phyloP scores from a whole-genome alignment of 2,329 filamentous ascomycete species.

The Rhynchosporium secalis region DNA sequence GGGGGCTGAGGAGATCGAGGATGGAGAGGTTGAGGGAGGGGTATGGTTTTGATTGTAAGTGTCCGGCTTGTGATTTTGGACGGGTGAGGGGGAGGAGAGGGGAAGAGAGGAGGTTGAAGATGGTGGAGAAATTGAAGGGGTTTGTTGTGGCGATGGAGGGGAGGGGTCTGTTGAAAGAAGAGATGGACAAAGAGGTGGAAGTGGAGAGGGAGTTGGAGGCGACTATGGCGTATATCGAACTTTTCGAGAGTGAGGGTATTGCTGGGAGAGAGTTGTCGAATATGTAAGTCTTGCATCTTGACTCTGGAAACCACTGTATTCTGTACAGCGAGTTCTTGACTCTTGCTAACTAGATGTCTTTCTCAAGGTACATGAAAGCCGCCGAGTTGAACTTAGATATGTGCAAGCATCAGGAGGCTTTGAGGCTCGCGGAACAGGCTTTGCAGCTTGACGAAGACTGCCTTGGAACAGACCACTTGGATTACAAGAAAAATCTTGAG shows the following conservation, averaged over 20 bases:
- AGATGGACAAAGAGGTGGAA: conserved; percentile 14
- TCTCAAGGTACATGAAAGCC: conserved; percentile 25
- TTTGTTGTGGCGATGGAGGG: conserved; percentile 13
- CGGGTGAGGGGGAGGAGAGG: conserved; percentile 11
- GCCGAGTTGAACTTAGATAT: conserved; percentile 20
- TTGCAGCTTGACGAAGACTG: conserved; percentile 27
- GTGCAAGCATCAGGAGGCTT: conserved; percentile 20
- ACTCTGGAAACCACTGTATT: too few relatives aligned
- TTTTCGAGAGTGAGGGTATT: conserved; percentile 26
- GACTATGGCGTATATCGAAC: conserved; percentile 20
- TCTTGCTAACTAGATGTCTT: not conserved
- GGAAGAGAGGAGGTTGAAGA: conserved; percentile 19
- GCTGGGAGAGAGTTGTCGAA: conserved; percentile 26
- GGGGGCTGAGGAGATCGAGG: conserved; percentile 17
- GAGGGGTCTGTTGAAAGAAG: not conserved
- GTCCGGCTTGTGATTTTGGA: conserved; percentile 27
- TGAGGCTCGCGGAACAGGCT: conserved; percentile 21
- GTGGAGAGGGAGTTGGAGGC: conserved; percentile 17
- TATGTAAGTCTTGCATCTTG: conserved; percentile 21
- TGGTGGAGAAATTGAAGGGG: conserved; percentile 11
- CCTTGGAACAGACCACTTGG: conserved; percentile 27
- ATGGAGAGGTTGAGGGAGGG: conserved; percentile 20
- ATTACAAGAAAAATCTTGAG: conserved; percentile 21
- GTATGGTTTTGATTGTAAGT: conserved; percentile 33
- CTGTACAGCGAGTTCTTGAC: too few relatives aligned